Conservation (phyloP, 106 monocot genomes). For the Phalaenopsis equestris region DNA sequence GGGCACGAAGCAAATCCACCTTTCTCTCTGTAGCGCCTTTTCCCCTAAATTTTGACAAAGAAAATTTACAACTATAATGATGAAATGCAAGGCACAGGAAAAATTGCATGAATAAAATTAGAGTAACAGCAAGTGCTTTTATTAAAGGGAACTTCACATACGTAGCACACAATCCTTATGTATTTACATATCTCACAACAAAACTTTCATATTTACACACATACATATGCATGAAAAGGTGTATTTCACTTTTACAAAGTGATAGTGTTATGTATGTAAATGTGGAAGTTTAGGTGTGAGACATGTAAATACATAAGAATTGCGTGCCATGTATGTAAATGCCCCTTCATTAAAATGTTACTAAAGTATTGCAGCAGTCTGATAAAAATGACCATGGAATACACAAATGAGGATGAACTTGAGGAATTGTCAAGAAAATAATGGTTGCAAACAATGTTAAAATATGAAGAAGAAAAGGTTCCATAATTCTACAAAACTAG, state of each 20-base stretch:
- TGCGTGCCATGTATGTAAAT: too few relatives aligned
- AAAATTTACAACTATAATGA: background rate
- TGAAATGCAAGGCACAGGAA: background rate
- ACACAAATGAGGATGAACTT: background rate
- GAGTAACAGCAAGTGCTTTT: background rate
- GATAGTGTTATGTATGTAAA: too few relatives aligned
- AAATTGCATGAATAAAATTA: background rate
- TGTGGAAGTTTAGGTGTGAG: too few relatives aligned
- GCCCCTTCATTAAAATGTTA: too few relatives aligned
- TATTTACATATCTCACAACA: too few relatives aligned
- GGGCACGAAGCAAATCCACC: conserved; percentile 50
- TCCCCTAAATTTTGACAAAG: conserved; percentile 35
- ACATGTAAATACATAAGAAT: too few relatives aligned
- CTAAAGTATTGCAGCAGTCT: background rate
- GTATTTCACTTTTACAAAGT: too few relatives aligned
- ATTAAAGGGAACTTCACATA: background rate
- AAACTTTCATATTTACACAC: too few relatives aligned
- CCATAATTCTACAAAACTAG: background rate
- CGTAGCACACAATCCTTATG: too few relatives aligned
- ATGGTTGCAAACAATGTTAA: background rate
- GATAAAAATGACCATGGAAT: background rate
- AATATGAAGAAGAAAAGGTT: background rate
- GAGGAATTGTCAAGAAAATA: background rate
- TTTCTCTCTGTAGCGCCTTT: conserved; percentile 61
- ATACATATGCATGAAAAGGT: too few relatives aligned